These are phyloP conservation scores for Amaranthus palmeri DNA, from an alignment of 148 eudicot species.

Conservation along the genomic window DNA sequence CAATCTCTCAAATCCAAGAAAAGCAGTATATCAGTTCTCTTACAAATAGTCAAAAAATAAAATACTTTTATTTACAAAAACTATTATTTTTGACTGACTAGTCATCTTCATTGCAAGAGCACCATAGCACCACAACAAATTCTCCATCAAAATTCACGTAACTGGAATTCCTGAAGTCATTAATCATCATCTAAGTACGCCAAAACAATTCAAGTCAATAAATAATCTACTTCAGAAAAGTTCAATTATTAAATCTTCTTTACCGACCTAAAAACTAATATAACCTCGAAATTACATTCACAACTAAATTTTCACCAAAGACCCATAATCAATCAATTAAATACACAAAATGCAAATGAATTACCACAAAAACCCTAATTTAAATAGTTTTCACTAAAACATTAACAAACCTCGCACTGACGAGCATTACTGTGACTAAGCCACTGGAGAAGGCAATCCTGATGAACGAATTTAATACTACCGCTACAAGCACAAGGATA, in stretches of 20 bases:
- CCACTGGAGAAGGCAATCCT: slow-evolving; percentile 95
- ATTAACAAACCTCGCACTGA: slow-evolving; percentile 67
- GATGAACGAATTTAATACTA: slow-evolving; percentile 88
- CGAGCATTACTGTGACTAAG: slow-evolving; percentile 96
- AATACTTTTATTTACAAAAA: no score
- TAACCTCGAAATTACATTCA: not conserved
- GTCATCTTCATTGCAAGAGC: slow-evolving; percentile 26
- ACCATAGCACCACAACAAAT: slow-evolving; percentile 9
- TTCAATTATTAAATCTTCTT: not conserved
- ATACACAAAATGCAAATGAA: not conserved
- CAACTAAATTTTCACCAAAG: not conserved
- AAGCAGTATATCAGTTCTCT: no score
- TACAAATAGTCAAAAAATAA: no score
- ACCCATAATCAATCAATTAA: not conserved
- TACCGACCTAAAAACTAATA: not conserved
- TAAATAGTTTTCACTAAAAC: no score
- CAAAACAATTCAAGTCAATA: not conserved
- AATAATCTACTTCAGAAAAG: not conserved
- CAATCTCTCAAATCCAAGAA: not conserved
- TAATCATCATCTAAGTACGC: not conserved
- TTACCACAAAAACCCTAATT: not conserved
- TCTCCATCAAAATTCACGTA: slow-evolving; percentile 4
- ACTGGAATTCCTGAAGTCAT: not conserved
- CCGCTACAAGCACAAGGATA: slow-evolving; percentile 96
- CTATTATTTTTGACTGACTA: not conserved